phyloP scores from a whole-genome alignment of 1,284 basidiomycete genomes.

The Moesziomyces parantarcticus region DNA sequence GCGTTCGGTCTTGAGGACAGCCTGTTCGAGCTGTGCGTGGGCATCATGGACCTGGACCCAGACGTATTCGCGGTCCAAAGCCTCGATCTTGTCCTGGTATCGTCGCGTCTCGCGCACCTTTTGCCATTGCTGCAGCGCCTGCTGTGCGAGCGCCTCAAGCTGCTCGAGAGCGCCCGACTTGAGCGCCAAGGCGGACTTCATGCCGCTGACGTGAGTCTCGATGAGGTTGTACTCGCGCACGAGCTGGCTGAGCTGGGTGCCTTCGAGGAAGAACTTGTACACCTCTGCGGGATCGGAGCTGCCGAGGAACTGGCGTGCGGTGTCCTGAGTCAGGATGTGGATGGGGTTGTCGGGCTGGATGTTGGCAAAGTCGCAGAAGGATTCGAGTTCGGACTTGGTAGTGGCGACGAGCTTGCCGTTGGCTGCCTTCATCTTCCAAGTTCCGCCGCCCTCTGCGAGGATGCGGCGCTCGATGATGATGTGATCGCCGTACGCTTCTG shows the following conservation, averaged over 20 bases:
- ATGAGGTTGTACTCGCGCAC: conserved; percentile 85
- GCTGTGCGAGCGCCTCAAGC: conserved; percentile 74
- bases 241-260: conserved; percentile 90
- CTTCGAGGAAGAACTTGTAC: conserved; percentile 89
- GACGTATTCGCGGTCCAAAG: conserved; percentile 82
- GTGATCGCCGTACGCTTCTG: conserved; percentile 81
- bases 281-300: conserved; percentile 85
- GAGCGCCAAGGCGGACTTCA: conserved; percentile 51
- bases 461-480: conserved; percentile 88
- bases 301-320: conserved; percentile 85
- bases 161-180: conserved; percentile 78
- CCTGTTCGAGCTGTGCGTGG: conserved; percentile 68
- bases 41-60: conserved; percentile 88
- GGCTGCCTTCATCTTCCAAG: conserved; percentile 83
- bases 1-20: conserved; percentile 39
- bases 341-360: conserved; percentile 97
- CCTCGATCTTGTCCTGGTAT: conserved; percentile 76
- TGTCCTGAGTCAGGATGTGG: conserved; percentile 76
- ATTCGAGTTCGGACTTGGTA: conserved; percentile 85
- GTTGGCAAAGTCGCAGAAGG: conserved; percentile 93
- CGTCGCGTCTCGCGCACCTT: conserved; percentile 80
- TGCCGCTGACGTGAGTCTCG: conserved; percentile 67
- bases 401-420: conserved; percentile 77
- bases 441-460: conserved; percentile 77
- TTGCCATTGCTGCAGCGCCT: conserved; percentile 75